Evolutionary conservation across 106 monocot genomes (phyloP).

Genomic region (Vanilla planifolia): DNA sequence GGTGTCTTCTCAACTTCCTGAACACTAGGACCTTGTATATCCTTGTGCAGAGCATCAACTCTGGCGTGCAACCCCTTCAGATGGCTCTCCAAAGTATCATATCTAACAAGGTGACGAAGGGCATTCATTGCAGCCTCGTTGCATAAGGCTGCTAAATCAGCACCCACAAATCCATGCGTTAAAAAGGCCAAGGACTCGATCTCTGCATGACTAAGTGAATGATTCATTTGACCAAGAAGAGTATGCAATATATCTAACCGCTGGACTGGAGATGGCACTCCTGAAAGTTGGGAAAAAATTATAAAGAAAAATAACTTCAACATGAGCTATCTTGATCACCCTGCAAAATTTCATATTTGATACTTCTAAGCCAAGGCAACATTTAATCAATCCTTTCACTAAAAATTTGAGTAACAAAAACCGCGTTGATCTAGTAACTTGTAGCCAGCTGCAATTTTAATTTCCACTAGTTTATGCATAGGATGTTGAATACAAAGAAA

Average conservation of each 20-base stretch:
- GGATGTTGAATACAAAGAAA: too few relatives aligned
- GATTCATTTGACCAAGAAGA: constrained; percentile 46
- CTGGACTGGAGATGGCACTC: constrained; percentile 89
- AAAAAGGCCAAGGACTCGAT: constrained; percentile 58
- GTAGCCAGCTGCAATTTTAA: too few relatives aligned
- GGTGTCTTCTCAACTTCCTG: background rate
- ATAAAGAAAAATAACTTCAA: background rate
- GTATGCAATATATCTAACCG: constrained; percentile 72
- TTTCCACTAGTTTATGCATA: too few relatives aligned
- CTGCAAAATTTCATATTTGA: too few relatives aligned
- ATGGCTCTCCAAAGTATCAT: constrained; percentile 11
- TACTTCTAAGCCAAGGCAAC: too few relatives aligned
- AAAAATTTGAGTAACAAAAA: too few relatives aligned
- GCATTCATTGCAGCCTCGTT: constrained; percentile 83
- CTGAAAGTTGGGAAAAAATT: constrained; percentile 33
- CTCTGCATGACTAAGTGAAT: constrained; percentile 51
- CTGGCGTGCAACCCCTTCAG: background rate
- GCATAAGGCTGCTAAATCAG: constrained; percentile 91
- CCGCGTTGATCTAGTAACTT: too few relatives aligned
- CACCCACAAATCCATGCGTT: constrained; percentile 98
- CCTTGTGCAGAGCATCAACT: background rate
- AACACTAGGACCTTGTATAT: background rate
- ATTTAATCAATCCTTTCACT: too few relatives aligned
- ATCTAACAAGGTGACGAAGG: constrained; percentile 50
- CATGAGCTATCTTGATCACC: too few relatives aligned